Evolutionary conservation across 371 early-diverging fungal genomes (phyloP).

Genomic region (Mortierella sp.): DNA sequence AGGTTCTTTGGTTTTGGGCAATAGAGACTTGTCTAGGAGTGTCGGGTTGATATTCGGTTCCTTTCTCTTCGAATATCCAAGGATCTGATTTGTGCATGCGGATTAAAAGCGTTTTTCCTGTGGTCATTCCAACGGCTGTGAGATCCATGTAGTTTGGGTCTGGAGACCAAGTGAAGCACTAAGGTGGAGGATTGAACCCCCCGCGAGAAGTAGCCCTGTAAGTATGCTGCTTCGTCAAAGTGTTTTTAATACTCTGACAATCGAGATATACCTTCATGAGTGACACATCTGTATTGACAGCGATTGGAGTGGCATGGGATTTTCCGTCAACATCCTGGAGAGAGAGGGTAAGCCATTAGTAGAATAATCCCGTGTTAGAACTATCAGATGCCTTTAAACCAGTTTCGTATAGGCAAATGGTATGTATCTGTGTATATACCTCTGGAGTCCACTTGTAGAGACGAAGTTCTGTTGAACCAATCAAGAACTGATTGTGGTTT

Average conservation of each 20-base stretch:
- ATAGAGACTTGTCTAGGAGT: constrained; percentile 46
- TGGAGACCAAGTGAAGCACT: constrained; percentile 87
- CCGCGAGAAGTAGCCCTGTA: too few species aligned
- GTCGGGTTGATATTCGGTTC: constrained; percentile 46
- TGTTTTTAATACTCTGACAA: background rate
- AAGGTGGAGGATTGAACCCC: background rate
- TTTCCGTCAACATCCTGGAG: constrained; percentile 62
- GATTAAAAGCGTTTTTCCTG: constrained; percentile 74
- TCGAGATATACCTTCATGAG: constrained; percentile 68
- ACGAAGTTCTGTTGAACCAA: constrained; percentile 75
- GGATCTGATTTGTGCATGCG: constrained; percentile 66
- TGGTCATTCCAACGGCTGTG: constrained; percentile 79
- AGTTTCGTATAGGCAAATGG: background rate
- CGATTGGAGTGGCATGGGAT: constrained; percentile 65
- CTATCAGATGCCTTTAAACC: background rate
- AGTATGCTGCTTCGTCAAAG: background rate
- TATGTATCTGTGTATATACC: constrained; percentile 37
- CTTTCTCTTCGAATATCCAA: constrained; percentile 46
- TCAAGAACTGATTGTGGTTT: constrained; percentile 71
- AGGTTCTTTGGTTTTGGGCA: constrained; percentile 50
- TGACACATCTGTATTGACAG: constrained; percentile 71
- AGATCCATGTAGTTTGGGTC: constrained; percentile 73
- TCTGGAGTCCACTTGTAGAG: constrained; percentile 77
- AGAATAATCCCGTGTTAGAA: background rate
- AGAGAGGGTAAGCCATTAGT: background rate